Base-by-base conservation (phyloP, 2,329 filamentous ascomycete genomes). In the Harringtonia lauricola region DNA sequence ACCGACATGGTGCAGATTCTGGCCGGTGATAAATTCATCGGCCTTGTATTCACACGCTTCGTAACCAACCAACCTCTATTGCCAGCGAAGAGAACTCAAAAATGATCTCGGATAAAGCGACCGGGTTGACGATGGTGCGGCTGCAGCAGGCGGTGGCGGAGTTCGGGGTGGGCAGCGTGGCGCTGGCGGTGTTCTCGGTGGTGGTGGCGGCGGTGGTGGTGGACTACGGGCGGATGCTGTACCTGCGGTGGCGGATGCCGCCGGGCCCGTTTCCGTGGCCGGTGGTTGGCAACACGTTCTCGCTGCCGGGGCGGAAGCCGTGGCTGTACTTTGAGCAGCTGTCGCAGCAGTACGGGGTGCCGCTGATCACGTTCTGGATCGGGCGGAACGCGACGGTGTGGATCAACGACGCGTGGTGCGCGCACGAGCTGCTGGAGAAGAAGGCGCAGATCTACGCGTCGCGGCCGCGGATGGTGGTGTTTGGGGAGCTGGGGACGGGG, bases 281-380 rank as follows among this genome's bases (percentile, higher is more conserved):
- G 5, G 64, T 77, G 28, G 58, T 76, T 4, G 73, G 73, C 29
- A 77, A 75, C 52, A 76, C 72, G 1, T 73, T 71, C 44, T 65
- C 66, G 47, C 61, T 77, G 4, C 73, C 73, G 2, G 63, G 69
- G 21, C 63, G 61, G 44, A 75, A 76, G 52, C 72, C 74, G 3
- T 78, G 74, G 74, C 63, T 76, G 21, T 72, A 70, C 55, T 75
- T 77, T 49, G 71, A 77, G 43, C 54, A 70, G 49, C 56, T 76
- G 0, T 70, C 72, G 4, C 68, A 71, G 49, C 53, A 59, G 38
- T 69, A 72, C 52, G 56, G 68, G 6, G 60, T 66, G 0, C 67
- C 70, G 0, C 52, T 76, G 8, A 68, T 77, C 39, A 76, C 73
- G 0, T 68, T 73, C 51, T 76, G 72, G 73, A 71, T 75, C 38